Conservation (phyloP, 257 asterid species). For the Henckelia pumila region DNA sequence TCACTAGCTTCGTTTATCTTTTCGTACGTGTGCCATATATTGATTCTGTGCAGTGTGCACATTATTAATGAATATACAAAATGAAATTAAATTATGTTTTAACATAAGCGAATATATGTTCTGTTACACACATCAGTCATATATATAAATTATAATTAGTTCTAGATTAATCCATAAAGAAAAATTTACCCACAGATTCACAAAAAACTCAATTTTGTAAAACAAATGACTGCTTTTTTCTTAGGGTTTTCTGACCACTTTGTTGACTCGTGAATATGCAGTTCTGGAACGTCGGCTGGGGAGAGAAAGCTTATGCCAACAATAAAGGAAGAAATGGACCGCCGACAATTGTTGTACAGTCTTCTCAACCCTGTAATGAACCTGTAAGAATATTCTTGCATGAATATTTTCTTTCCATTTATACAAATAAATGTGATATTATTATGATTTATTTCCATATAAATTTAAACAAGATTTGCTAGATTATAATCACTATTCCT, state of each 20-base stretch:
- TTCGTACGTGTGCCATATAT: too few relatives aligned
- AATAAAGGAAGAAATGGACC: slow-evolving; percentile 63
- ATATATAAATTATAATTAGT: too few relatives aligned
- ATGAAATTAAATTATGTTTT: not conserved
- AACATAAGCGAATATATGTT: too few relatives aligned
- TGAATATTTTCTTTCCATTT: not conserved
- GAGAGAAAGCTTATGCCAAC: slow-evolving; percentile 92
- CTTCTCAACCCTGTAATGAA: slow-evolving; percentile 90
- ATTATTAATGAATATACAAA: not conserved
- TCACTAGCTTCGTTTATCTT: too few relatives aligned
- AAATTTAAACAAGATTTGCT: not conserved
- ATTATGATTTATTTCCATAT: too few relatives aligned
- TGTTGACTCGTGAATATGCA: slow-evolving; percentile 25
- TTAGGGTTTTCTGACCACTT: not conserved
- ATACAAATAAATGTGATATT: not conserved
- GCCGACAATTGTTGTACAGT: slow-evolving; percentile 61
- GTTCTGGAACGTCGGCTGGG: slow-evolving; percentile 91
- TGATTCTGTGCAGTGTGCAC: too few relatives aligned
- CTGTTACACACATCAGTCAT: not conserved
- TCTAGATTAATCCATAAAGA: too few relatives aligned
- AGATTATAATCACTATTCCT: not conserved
- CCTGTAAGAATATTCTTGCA: slow-evolving; percentile 43
- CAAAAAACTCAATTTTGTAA: not conserved
- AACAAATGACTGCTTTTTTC: too few relatives aligned
- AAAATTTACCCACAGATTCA: not conserved